These are phyloP conservation scores for Mortierella sp. DNA, from an alignment of 371 early-diverging fungal genomes.

Conservation along the genomic window DNA sequence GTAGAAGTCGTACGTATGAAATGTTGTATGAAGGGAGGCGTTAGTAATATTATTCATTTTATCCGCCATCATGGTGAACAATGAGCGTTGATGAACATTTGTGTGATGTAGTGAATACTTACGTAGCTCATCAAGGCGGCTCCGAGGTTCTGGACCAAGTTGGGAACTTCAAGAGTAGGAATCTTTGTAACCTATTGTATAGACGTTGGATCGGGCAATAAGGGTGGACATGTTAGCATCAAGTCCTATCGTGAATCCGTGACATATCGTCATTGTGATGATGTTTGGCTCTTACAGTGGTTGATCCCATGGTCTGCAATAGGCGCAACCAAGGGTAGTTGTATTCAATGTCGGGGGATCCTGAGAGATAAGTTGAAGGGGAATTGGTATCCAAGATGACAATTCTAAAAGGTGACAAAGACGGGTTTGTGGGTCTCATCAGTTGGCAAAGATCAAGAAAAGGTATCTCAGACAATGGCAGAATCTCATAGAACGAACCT, in stretches of 20 bases:
- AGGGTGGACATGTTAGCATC: neutral
- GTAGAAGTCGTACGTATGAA: neutral
- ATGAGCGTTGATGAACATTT: neutral
- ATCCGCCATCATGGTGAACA: neutral
- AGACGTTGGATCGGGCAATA: neutral
- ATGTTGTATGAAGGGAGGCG: neutral
- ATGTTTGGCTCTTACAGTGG: slow-evolving; percentile 25
- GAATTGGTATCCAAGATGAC: slow-evolving; percentile 52
- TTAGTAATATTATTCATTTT: neutral
- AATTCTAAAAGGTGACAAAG: slow-evolving; percentile 19
- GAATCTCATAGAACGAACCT: slow-evolving; percentile 13
- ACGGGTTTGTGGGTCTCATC: neutral
- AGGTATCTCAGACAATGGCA: neutral
- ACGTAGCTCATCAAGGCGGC: slow-evolving; percentile 53
- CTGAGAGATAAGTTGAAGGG: slow-evolving; percentile 47
- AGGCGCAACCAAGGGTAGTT: slow-evolving; percentile 54
- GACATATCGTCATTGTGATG: neutral
- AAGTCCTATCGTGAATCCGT: neutral
- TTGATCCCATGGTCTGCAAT: slow-evolving; percentile 46
- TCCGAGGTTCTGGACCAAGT: slow-evolving; percentile 54
- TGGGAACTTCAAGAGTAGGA: slow-evolving; percentile 54
- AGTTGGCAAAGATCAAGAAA: no score
- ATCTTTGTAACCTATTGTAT: slow-evolving; percentile 34
- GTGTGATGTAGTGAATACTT: neutral
- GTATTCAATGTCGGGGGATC: slow-evolving; percentile 46